Base-by-base conservation (phyloP, 352 stramenopile species). In the Globisporangium nunn region DNA sequence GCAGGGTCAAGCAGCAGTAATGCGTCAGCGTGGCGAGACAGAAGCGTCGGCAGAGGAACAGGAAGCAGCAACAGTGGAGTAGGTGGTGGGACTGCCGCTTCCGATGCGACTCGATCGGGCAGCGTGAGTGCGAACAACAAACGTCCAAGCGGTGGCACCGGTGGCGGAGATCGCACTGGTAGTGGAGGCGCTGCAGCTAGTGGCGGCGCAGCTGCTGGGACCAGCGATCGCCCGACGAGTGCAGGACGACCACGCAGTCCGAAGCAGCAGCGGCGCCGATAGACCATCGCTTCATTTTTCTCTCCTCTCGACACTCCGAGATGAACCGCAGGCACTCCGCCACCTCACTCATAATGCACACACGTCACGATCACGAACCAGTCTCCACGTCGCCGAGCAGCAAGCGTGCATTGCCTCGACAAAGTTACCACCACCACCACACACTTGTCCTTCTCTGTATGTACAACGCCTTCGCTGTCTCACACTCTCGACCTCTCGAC, bases 211-310 rank as follows among this genome's bases (percentile, higher is more conserved):
- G 40, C 28, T 23, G 23, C 12, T 8, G 49, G 23, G 1, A 8
- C 58, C 17, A 45, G 39, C 29, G 57, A 67, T 12, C 59, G 63
- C n/a, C 60, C 66, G 4, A 62, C 59, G n/a, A 70, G 58, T 39
- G 57, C 58, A 3, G 50, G 52, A 23, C 44, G 71, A 39, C 67
- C 71, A 10, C 71, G 71, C 15, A 82, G 73, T 52, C 73, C 73
- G 11, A 82, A 82, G 52, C 70, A 79, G 44, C 70, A 77, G 40
- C 73, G 73, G 17, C 70, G 73, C 54, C 62, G 71, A 71, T 80
- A 80, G 62, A 44, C 6, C 12, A 11, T 8, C 3, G 44, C 4
- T 17, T 23, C 23, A 23, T 23, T 23, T 23, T 23, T 23, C 23
- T 23, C 23, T 15, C 8, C 15, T 1, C 37, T 41, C 37, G 37